Percentiles rank a stretch among this genome's conserved stretches.
These are phyloP conservation scores for Penicillium bialowiezense DNA, from an alignment of 495 filamentous ascomycete genomes.

Conservation along the genomic window DNA sequence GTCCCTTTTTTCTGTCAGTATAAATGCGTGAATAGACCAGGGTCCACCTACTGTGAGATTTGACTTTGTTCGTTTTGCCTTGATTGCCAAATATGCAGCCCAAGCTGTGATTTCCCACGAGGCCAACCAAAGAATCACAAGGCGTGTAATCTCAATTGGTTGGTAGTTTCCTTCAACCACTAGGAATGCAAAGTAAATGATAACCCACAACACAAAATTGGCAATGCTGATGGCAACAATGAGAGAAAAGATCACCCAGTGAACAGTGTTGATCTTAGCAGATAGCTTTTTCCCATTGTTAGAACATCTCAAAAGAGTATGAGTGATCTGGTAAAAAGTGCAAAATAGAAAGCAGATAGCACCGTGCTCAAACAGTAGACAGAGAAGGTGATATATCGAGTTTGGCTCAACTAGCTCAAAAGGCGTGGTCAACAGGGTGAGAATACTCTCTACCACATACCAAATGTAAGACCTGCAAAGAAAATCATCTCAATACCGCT, in stretches of 20 bases:
- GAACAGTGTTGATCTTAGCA: not conserved
- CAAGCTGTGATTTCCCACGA: not conserved
- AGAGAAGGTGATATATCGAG: not conserved
- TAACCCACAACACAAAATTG: not conserved
- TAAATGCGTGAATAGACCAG: no score
- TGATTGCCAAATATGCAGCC: not conserved
- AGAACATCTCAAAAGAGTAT: not conserved
- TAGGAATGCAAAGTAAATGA: not conserved
- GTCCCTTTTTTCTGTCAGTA: not conserved
- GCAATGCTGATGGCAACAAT: not conserved
- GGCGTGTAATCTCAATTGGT: not conserved
- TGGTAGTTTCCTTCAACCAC: not conserved
- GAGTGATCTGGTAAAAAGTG: not conserved
- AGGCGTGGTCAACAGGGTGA: not conserved
- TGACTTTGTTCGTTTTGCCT: not conserved
- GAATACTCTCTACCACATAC: not conserved
- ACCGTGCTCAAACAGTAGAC: not conserved
- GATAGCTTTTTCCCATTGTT: not conserved
- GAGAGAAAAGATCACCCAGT: not conserved
- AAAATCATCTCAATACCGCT: not conserved
- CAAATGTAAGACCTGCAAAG: not conserved
- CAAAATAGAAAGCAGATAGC: not conserved
- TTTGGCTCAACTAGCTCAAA: not conserved
- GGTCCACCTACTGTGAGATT: not conserved
- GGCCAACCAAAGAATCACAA: not conserved